Percentiles rank a stretch among this genome's conserved stretches.
Conservation (phyloP, 306 rosid genomes). For the Glycyrrhiza uralensis region DNA sequence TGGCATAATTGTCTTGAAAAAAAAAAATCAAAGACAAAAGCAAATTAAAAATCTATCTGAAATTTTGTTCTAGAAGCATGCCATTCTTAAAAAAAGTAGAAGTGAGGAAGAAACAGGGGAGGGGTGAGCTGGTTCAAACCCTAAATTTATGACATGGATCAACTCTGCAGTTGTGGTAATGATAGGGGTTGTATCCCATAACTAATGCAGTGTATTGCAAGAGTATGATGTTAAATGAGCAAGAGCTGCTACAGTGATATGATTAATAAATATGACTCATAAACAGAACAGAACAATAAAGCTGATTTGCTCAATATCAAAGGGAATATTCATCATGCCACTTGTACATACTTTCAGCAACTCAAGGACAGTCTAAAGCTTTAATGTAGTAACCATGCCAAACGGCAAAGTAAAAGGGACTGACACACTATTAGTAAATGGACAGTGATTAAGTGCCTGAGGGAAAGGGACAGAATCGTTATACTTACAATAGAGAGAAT, state of each 20-base stretch:
- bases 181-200: not conserved
- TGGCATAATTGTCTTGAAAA: not conserved
- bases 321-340: not conserved
- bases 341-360: not conserved
- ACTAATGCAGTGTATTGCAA: not conserved
- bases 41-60: too few relatives aligned
- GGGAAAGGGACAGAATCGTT: not conserved
- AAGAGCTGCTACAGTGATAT: not conserved
- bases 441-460: not conserved
- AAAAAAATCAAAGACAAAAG: too few relatives aligned
- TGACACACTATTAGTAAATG: not conserved
- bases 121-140: not conserved
- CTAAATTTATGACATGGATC: not conserved
- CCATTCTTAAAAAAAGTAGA: not conserved
- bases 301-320: not conserved
- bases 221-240: not conserved
- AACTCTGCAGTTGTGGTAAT: not conserved
- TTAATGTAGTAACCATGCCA: not conserved
- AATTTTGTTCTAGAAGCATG: not conserved
- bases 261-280: not conserved
- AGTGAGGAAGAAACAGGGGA: not conserved
- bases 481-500: constrained; percentile 75
- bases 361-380: not conserved
- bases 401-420: not conserved
- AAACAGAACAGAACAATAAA: not conserved